A percentile compares a stretch with the other conserved stretches of the same genome.
Conservation (phyloP, 1,284 basidiomycete genomes). For the Grifola frondosa region DNA sequence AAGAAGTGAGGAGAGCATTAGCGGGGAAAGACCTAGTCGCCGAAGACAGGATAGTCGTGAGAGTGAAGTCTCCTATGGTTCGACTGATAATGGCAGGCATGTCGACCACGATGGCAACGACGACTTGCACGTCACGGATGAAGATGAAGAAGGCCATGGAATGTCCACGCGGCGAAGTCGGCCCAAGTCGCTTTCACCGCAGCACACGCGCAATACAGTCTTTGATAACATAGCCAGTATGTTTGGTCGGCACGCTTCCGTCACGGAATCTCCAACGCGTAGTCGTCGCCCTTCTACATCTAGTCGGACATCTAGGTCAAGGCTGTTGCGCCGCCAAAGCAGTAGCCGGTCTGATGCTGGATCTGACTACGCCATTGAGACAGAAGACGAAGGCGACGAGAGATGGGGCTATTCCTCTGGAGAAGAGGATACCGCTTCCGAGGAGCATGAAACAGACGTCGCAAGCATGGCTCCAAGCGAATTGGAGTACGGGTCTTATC, state of each 20-base stretch:
- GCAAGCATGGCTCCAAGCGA: slow-evolving; percentile 47
- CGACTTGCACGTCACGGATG: slow-evolving; percentile 18
- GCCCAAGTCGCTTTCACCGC: slow-evolving; percentile 38
- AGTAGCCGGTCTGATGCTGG: slow-evolving; percentile 52
- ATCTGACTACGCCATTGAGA: slow-evolving; percentile 57
- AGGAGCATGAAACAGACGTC: slow-evolving; percentile 30
- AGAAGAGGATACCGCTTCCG: slow-evolving; percentile 52
- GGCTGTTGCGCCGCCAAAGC: slow-evolving; percentile 52
- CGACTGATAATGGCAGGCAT: slow-evolving; percentile 28
- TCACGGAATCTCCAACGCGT: slow-evolving; percentile 37
- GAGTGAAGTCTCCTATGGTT: slow-evolving; percentile 41
- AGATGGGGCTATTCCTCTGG: slow-evolving; percentile 81
- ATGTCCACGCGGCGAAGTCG: slow-evolving; percentile 20
- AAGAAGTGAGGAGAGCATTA: slow-evolving; percentile 46
- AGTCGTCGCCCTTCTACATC: slow-evolving; percentile 54
- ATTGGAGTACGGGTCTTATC: slow-evolving; percentile 67
- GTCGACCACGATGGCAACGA: slow-evolving; percentile 10
- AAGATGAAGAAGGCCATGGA: slow-evolving; percentile 25
- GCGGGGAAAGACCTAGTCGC: slow-evolving; percentile 28
- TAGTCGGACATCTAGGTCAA: slow-evolving; percentile 52
- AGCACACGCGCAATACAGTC: slow-evolving; percentile 43
- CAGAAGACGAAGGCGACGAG: slow-evolving; percentile 57
- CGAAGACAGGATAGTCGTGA: slow-evolving; percentile 44
- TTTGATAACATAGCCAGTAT: slow-evolving; percentile 70
- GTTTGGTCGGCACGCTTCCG: slow-evolving; percentile 52